Conservation (phyloP, 129 eudicot genomes). For the Flaveria bidentis region DNA sequence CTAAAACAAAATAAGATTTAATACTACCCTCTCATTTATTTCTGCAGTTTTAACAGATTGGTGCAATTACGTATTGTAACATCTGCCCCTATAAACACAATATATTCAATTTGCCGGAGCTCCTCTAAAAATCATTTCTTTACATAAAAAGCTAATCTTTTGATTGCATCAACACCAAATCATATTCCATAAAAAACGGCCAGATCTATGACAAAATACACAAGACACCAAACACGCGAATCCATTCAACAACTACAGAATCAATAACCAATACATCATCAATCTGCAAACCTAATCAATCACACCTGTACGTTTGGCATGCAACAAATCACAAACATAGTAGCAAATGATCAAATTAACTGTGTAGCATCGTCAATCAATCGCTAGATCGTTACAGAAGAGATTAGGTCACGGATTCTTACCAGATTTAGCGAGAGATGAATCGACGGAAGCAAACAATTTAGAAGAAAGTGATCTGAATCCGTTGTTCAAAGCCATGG, state of each 20-base stretch:
- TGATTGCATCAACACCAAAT: neutral
- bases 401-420: constrained; percentile 23
- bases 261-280: neutral
- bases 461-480: constrained; percentile 56
- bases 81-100: neutral
- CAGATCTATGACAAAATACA: constrained; percentile 23
- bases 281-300: constrained; percentile 6
- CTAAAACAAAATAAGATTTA: neutral
- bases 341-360: neutral
- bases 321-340: constrained; percentile 20
- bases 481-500: constrained; percentile 69
- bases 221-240: constrained; percentile 2
- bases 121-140: neutral
- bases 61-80: neutral
- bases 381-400: neutral
- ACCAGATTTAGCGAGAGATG: constrained; percentile 60
- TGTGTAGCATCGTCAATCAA: neutral
- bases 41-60: neutral
- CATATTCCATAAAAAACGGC: neutral
- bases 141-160: neutral
- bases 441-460: constrained; percentile 45
- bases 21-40: neutral
- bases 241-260: constrained; percentile 7
- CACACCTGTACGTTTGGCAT: neutral
- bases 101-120: neutral